Evolutionary conservation across 1,284 basidiomycete genomes (phyloP).

Genomic region (Pascua guehoae): DNA sequence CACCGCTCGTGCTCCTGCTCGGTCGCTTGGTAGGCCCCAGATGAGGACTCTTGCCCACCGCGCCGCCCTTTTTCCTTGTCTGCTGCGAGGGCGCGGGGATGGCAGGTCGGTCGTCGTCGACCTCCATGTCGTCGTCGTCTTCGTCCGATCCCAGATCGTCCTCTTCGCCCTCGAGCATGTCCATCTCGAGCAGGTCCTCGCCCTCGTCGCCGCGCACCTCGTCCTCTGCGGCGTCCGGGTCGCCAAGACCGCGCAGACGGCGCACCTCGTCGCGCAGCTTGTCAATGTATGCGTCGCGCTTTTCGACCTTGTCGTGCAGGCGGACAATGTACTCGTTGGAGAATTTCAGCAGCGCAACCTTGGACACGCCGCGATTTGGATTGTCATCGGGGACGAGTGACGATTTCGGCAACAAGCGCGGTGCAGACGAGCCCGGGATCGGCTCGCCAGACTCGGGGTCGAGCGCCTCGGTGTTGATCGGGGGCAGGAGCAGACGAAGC

Average conservation of each 20-base stretch:
- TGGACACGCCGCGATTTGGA: conserved; percentile 91
- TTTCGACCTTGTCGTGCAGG: conserved; percentile 71
- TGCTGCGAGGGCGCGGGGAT: not conserved
- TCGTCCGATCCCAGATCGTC: conserved; percentile 25
- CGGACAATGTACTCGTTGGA: conserved; percentile 81
- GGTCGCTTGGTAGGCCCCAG: conserved; percentile 3
- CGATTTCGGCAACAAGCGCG: conserved; percentile 74
- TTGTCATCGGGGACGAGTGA: conserved; percentile 68
- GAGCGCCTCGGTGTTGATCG: conserved; percentile 64
- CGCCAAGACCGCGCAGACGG: conserved; percentile 54
- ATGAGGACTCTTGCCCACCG: conserved; percentile 2
- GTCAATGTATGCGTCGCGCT: conserved; percentile 76
- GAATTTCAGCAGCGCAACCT: conserved; percentile 84
- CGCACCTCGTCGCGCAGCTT: conserved; percentile 65
- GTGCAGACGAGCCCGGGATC: conserved; percentile 78
- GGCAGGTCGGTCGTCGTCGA: conserved; percentile 6
- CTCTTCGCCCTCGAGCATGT: conserved; percentile 37
- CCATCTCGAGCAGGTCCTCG: conserved; percentile 38
- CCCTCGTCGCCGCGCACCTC: conserved; percentile 36
- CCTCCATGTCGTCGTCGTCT: conserved; percentile 42
- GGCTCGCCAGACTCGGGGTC: conserved; percentile 65
- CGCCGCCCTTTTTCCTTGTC: not conserved
- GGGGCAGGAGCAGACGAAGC: conserved; percentile 78
- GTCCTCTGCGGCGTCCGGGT: conserved; percentile 10
- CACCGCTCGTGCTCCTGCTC: not conserved